phyloP scores from a whole-genome alignment of 2,329 filamentous ascomycete genomes.

The Zelopaecilomyces penicillatus region DNA sequence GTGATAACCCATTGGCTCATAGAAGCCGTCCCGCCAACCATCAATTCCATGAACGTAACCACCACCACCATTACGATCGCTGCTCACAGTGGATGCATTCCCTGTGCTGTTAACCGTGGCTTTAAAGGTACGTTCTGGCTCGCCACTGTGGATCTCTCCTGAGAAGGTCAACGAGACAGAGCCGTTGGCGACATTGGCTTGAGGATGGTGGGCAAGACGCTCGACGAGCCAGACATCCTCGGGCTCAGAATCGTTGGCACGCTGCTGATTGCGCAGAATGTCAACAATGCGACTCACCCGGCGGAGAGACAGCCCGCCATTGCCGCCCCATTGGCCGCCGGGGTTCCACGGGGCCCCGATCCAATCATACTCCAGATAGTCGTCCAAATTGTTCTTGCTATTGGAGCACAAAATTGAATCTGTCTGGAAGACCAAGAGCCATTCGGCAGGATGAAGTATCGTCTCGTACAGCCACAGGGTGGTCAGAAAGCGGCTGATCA shows the following conservation, averaged over 20 bases:
- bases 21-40: constrained; percentile 43
- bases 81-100: neutral
- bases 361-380: constrained; percentile 46
- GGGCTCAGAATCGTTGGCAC: constrained; percentile 35
- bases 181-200: constrained; percentile 42
- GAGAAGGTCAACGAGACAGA: constrained; percentile 40
- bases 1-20: constrained; percentile 53
- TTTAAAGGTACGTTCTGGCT: constrained; percentile 12
- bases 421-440: constrained; percentile 46
- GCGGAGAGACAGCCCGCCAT: constrained; percentile 44
- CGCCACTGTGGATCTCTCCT: constrained; percentile 38
- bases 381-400: constrained; percentile 35
- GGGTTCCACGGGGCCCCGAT: constrained; percentile 43
- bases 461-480: constrained; percentile 43
- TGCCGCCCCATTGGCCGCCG: constrained; percentile 36
- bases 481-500: constrained; percentile 45
- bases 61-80: constrained; percentile 10
- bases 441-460: constrained; percentile 41
- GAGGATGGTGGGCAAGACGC: constrained; percentile 40
- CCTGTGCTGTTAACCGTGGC: constrained; percentile 17
- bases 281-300: constrained; percentile 45
- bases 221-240: constrained; percentile 51
- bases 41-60: constrained; percentile 35
- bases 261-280: constrained; percentile 39
- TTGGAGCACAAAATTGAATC: constrained; percentile 51